Base-by-base conservation (phyloP, 2,329 filamentous ascomycete genomes). In the Parasarocladium wereldwijsianum region DNA sequence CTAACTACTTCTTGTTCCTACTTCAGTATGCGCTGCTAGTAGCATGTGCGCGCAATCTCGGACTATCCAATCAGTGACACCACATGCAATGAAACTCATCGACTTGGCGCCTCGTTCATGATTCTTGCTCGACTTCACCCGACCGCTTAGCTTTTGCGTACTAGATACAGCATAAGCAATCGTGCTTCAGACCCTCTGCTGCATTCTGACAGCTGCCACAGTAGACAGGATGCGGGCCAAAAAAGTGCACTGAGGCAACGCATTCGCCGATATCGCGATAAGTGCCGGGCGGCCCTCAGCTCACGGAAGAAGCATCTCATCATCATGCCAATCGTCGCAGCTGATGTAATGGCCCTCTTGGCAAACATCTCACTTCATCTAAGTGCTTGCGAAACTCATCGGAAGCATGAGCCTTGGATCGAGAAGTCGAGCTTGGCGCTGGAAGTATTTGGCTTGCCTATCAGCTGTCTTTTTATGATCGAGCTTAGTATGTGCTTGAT, bases 391-490 rank as follows among this genome's bases (percentile, higher is more conserved):
- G 60, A 65, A 39, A 51, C 53, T 38, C 49, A 54, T 26, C 44
- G 49, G 21, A 36, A 48, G 18, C 39, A 55, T 28, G 52, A 57
- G 39, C 37, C 45, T 1, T 65, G 62, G 60, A 58, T 63, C 5
- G 36, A 40, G 7, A 34, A 40, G 2, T 44, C 57, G 19, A 46
- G 49, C 11, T 37, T 45, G n/a, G 40, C 45, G 0, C 50, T 80
- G 23, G 61, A 61, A 9, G 52, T 60, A 3, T 50, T 66, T 19
- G 66, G 70, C 5, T 48, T 79, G 25, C 54, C 67, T 3, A 71
- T 80, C 43, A 76, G 69, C 32, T 68, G 61, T 39, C 42, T 79
- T 17, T 82, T 82, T 45, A 59, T 81, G 55, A 40, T 62, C 1
- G 77, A 82, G 50, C 49, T 81, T 46, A 32, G 64, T 8, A 51